Base-by-base conservation (phyloP, 345 rosid species). In the Crucihimalaya himalaica region DNA sequence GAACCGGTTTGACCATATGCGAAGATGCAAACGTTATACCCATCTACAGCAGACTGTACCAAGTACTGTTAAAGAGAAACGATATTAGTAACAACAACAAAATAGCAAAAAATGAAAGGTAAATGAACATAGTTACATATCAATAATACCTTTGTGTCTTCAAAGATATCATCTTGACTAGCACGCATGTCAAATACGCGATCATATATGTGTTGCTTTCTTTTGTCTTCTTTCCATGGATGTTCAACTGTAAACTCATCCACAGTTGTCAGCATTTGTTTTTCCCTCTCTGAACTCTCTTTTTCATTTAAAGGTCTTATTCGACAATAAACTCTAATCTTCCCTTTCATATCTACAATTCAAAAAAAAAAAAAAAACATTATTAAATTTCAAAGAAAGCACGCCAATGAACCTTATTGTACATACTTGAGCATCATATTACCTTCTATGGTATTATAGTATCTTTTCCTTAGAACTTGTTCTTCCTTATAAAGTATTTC, bases 1-100 rank as follows among this genome's bases (percentile, higher is more conserved):
- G 99, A 95, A 51, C 97, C 97, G 66, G 97, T 95, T 87, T 95
- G 99, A 53, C 99, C 99, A 76, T 95, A 92, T 34, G 97, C 99
- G 81, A 95, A 95, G 72, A 95, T 90, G 80, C 97, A 95, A 3
- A 95, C 97, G 18, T 95, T 95, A 67, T 87, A 95, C 10, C 99
- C 99, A 83, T 95, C 99, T 8, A 92, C 85, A 61, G 97, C 97
- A 32, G 99, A 92, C 67, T 95, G 99, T 56, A 94, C 96, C 82
- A 94, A 81, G 78, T 89, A 89, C 98, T 94, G 83, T 73, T 56
- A 21, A 63, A 74, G 12, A 56, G 48, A 70, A 39, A 8, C 8
- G 8, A 63, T 53, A n/a, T 63, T 63, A 61, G 63, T 47, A 54
- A 64, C 39, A 8, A 0, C 34, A 72, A 66, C 68, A 72, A 58